These are phyloP conservation scores for Mucor lusitanicus DNA, from an alignment of 371 early-diverging fungal genomes.

Conservation along the genomic window DNA sequence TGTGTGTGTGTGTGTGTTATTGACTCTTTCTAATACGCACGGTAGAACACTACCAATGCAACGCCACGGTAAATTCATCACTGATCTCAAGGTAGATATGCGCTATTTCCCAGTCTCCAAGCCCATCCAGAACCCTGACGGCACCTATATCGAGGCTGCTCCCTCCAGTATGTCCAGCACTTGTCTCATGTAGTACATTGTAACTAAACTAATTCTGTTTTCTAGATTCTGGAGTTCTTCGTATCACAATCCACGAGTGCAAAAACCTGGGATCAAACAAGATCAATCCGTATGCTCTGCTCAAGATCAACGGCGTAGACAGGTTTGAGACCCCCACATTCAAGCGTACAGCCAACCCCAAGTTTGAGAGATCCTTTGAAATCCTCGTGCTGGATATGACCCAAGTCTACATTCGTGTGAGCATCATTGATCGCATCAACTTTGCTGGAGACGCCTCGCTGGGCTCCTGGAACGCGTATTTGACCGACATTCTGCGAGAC, in stretches of 20 bases:
- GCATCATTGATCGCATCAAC: conserved; percentile 14
- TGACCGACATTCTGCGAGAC: conserved; percentile 38
- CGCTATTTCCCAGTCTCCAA: conserved; percentile 64
- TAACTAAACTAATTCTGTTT: background rate
- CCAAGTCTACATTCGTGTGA: conserved; percentile 36
- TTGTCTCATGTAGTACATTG: background rate
- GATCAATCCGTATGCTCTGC: conserved; percentile 47
- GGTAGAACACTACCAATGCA: conserved; percentile 35
- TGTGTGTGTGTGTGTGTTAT: background rate
- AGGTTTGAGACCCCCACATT: conserved; percentile 42
- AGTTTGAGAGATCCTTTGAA: conserved; percentile 49
- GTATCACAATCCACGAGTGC: conserved; percentile 57
- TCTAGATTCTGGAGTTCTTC: conserved; percentile 55
- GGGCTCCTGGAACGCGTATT: conserved; percentile 43
- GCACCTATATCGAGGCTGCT: conserved; percentile 50
- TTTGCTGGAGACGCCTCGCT: conserved; percentile 31
- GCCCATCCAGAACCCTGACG: conserved; percentile 47
- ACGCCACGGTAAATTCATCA: conserved; percentile 54
- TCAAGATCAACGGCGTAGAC: conserved; percentile 49
- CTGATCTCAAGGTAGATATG: conserved; percentile 56
- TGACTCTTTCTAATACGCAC: background rate
- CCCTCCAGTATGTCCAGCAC: conserved; percentile 54
- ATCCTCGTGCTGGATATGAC: conserved; percentile 47
- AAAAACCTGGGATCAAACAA: conserved; percentile 41
- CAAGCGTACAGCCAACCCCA: conserved; percentile 50